Evolutionary conservation across 2,329 filamentous ascomycete genomes (phyloP), one percentile per base, ranked within the genome.

Genomic region (Chaetomiaceae sp.): DNA sequence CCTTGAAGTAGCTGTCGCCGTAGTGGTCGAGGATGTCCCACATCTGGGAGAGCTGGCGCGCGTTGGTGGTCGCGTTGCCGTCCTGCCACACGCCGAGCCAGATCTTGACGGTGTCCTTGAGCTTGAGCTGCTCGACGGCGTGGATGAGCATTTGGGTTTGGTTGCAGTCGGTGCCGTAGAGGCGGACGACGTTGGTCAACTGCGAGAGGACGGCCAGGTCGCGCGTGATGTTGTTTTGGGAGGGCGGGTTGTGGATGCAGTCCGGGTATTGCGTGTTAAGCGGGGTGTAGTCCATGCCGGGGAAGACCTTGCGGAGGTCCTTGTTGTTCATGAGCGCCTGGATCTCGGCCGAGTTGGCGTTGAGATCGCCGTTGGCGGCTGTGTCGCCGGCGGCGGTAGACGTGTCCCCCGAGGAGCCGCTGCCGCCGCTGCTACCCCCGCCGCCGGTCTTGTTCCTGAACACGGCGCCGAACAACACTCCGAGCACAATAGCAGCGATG

Each of bases 61-160:
- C 73, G 65, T 94, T 96, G 54, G 92, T 96, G 0, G 89, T 95
- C 8, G 75, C 69, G 69, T 96, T 95, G 52, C 75, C 79, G 66
- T 94, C 91, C 58, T 95, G 86, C 89, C 91, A 96, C 3, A 97
- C 91, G 15, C 92, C 92, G 40, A 97, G 76, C 92, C 92, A 97
- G 58, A 97, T 77, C 69, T 95, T 95, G 75, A 95, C 83, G 1
- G 75, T 75, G 53, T 81, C 77, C 51, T 87, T 79, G 62, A 96
- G 73, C 48, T 86, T 77, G 12, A 97, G 78, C 47, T 79, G 79
- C 53, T 88, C 77, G 62, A 97, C 86, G 19, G 91, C 85, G 63
- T 94, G 85, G 8, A 97, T 75, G 1, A 95, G 82, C 88, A 97
- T 94, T 69, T 96, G 82, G 0, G 92, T 97, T 71, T 97, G 92